These are phyloP conservation scores for Aquilaria yunnanensis DNA, from an alignment of 345 rosid genomes.

Conservation along the genomic window DNA sequence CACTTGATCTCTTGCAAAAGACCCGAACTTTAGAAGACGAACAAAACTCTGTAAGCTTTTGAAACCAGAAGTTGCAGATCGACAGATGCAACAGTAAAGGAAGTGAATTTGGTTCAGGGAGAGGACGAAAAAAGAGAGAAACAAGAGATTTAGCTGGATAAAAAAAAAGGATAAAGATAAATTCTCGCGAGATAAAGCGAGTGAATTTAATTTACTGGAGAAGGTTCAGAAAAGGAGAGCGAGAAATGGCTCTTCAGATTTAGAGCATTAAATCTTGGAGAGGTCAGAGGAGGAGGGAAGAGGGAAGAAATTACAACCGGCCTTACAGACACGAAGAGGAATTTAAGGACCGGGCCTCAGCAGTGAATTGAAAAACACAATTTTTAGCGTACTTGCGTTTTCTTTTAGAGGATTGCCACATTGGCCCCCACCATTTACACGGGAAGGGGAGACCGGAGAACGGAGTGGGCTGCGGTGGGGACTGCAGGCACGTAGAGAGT, in stretches of 20 bases:
- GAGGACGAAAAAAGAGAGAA: conserved; percentile 1
- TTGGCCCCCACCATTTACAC: too few relatives aligned
- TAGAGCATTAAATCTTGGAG: conserved; percentile 23
- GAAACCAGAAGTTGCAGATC: neutral
- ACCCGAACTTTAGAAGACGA: conserved; percentile 12
- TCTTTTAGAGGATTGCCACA: too few relatives aligned
- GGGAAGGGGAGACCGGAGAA: too few relatives aligned
- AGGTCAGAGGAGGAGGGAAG: neutral
- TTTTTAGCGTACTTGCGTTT: too few relatives aligned
- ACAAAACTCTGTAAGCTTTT: conserved; percentile 13
- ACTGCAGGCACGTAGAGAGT: too few relatives aligned
- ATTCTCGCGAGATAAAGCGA: conserved; percentile 4
- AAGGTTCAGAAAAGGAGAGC: neutral
- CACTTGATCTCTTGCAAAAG: conserved; percentile 17
- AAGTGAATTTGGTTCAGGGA: conserved; percentile 16
- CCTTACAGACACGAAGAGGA: too few relatives aligned
- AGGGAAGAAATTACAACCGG: too few relatives aligned
- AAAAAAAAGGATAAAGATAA: conserved; percentile 5
- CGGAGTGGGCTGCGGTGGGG: too few relatives aligned
- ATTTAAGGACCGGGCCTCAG: too few relatives aligned
- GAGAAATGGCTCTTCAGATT: conserved; percentile 18
- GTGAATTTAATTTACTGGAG: neutral
- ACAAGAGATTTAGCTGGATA: conserved; percentile 4
- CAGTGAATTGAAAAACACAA: too few relatives aligned
- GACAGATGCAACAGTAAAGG: neutral